phyloP scores from a whole-genome alignment of 495 filamentous ascomycete species.

The Darksidea phi region DNA sequence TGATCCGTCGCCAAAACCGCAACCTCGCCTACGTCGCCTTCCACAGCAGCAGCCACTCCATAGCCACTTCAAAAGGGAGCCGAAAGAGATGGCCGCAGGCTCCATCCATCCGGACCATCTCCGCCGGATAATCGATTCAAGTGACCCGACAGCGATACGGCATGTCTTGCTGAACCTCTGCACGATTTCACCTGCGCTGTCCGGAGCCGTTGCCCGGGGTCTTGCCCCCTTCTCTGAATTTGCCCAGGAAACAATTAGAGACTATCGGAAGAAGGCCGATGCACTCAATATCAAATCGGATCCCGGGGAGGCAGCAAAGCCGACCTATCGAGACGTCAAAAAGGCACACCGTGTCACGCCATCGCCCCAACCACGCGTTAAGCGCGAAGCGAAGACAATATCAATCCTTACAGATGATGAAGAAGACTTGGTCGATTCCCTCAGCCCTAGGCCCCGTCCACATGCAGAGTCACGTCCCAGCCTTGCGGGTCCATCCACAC shows the following conservation, averaged over 20 bases:
- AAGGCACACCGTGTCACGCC: too few species aligned
- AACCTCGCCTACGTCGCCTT: neutral
- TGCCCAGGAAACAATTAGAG: slow-evolving; percentile 14
- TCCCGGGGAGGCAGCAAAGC: neutral
- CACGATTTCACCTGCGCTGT: slow-evolving; percentile 23
- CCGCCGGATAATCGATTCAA: slow-evolving; percentile 14
- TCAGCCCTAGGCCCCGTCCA: too few species aligned
- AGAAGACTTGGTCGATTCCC: too few species aligned
- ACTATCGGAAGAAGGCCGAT: neutral
- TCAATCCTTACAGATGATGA: too few species aligned
- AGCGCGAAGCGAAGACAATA: too few species aligned
- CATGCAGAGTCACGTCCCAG: too few species aligned
- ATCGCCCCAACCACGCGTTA: too few species aligned
- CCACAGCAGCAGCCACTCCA: neutral
- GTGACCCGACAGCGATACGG: slow-evolving; percentile 3
- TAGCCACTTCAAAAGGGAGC: neutral
- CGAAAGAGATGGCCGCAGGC: neutral
- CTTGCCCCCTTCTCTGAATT: slow-evolving; percentile 19
- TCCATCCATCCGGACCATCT: slow-evolving; percentile 14
- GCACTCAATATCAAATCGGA: neutral
- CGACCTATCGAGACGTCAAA: too few species aligned
- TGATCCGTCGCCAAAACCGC: neutral
- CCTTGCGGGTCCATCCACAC: too few species aligned
- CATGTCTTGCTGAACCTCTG: slow-evolving; percentile 20
- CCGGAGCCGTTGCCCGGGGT: slow-evolving; percentile 23